These are phyloP conservation scores for Closterium sp. DNA, from an alignment of 139 green algal species.

Conservation along the genomic window DNA sequence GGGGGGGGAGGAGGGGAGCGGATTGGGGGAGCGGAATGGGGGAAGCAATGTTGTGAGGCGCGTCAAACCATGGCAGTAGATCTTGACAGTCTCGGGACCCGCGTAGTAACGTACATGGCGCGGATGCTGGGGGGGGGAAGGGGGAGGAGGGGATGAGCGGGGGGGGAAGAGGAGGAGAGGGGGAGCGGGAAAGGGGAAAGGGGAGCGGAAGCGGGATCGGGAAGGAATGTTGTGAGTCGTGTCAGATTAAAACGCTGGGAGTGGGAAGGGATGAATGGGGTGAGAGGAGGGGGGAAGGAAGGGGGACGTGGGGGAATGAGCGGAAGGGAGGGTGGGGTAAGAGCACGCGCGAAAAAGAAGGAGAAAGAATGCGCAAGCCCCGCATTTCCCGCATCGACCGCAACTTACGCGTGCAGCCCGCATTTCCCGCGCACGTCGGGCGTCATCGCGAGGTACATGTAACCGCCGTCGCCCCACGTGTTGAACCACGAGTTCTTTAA, in stretches of 20 bases:
- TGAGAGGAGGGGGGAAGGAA: too few species aligned
- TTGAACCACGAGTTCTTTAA: slow-evolving; percentile 94
- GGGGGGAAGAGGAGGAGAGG: too few species aligned
- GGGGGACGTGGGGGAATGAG: not conserved
- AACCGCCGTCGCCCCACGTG: slow-evolving; percentile 83
- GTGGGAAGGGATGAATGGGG: too few species aligned
- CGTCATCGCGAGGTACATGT: slow-evolving; percentile 74
- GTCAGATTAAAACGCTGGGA: too few species aligned
- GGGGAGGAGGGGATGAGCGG: too few species aligned
- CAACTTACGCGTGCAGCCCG: slow-evolving; percentile 62
- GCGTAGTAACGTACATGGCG: not conserved
- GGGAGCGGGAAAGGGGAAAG: too few species aligned
- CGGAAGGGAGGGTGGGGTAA: not conserved
- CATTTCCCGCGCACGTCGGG: slow-evolving; percentile 71
- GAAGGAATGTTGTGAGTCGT: too few species aligned
- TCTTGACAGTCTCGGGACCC: not conserved
- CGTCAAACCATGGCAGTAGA: not conserved
- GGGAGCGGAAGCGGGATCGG: too few species aligned
- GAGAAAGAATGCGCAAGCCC: too few species aligned
- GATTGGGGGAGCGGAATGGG: not conserved
- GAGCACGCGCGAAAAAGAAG: too few species aligned
- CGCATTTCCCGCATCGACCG: too few species aligned
- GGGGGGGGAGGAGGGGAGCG: too few species aligned
- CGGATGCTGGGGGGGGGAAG: not conserved
- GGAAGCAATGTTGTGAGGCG: not conserved